Evolutionary conservation across 1,139 yeast genomes (phyloP).

Genomic region (Hyphopichia wangnamkhiaoensis): DNA sequence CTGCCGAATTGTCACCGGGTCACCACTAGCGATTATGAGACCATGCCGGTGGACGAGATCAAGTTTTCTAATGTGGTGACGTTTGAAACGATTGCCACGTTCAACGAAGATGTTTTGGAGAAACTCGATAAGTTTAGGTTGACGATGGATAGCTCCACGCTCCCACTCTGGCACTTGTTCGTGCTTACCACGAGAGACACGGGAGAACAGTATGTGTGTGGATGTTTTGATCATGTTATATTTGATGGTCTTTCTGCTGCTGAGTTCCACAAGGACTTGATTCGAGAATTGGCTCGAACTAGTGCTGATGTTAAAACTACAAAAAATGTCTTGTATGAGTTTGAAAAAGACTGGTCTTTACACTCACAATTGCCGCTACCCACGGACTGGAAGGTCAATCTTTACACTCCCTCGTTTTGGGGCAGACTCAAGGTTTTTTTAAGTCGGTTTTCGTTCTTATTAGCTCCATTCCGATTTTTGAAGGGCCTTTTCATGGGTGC

Average conservation of each 20-base stretch:
- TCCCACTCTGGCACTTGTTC: constrained; percentile 33
- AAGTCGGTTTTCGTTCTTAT: background rate
- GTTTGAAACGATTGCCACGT: constrained; percentile 11
- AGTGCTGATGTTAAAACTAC: background rate
- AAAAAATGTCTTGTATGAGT: background rate
- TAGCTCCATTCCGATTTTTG: background rate
- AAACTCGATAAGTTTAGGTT: constrained; percentile 17
- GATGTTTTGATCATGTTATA: constrained; percentile 33
- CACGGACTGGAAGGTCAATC: background rate
- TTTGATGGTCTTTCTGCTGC: constrained; percentile 38
- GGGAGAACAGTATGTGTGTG: constrained; percentile 20
- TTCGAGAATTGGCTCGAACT: constrained; percentile 13
- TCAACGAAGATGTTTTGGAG: constrained; percentile 16
- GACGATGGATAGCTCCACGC: constrained; percentile 9
- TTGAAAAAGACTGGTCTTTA: background rate
- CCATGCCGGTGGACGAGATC: constrained; percentile 20
- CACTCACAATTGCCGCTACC: background rate
- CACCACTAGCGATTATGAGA: constrained; percentile 17
- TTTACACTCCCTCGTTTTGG: background rate
- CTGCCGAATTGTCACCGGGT: constrained; percentile 10
- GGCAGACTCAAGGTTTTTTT: background rate
- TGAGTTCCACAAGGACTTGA: constrained; percentile 34
- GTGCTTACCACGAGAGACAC: constrained; percentile 17
- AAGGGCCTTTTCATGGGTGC: background rate
- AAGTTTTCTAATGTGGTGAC: constrained; percentile 27